Conservation (phyloP, 139 green algal genomes). For the Chlorella sp. region DNA sequence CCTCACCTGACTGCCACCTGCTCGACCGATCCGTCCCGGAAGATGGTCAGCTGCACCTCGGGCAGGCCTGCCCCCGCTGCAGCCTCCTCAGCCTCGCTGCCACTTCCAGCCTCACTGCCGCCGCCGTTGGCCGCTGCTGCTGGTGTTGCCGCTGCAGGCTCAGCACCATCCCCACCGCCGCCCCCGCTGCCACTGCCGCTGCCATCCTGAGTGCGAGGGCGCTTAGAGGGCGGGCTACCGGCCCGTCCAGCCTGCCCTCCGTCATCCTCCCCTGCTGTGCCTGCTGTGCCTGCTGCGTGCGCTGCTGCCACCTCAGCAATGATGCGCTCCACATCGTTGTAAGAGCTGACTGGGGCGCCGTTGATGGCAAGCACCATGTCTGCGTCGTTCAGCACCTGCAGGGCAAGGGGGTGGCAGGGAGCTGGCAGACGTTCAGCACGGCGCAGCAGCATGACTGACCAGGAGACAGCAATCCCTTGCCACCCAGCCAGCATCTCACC, state of each 20-base stretch:
- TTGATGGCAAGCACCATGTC: slow-evolving; percentile 87
- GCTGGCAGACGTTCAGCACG: neutral
- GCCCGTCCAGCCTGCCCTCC: neutral
- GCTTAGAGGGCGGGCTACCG: neutral
- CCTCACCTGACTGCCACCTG: slow-evolving; percentile 19
- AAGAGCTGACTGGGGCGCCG: slow-evolving; percentile 74
- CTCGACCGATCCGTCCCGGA: slow-evolving; percentile 22
- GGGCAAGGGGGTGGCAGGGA: neutral
- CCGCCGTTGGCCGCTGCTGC: neutral
- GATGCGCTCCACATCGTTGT: slow-evolving; percentile 70
- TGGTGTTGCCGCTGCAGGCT: neutral
- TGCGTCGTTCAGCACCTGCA: slow-evolving; percentile 70
- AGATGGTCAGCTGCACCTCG: slow-evolving; percentile 57
- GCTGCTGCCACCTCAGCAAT: slow-evolving; percentile 1
- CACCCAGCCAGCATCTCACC: too few relatives aligned
- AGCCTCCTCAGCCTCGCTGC: neutral
- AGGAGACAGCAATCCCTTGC: too few relatives aligned
- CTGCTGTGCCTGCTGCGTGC: neutral
- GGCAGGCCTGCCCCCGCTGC: neutral
- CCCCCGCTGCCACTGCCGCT: too few relatives aligned
- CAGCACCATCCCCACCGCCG: neutral
- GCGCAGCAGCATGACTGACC: too few relatives aligned
- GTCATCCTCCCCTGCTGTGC: neutral
- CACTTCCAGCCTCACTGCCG: neutral
- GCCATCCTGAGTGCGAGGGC: neutral